Evolutionary conservation across 2,329 filamentous ascomycete species (phyloP).

Genomic region (Aureobasidium musti): DNA sequence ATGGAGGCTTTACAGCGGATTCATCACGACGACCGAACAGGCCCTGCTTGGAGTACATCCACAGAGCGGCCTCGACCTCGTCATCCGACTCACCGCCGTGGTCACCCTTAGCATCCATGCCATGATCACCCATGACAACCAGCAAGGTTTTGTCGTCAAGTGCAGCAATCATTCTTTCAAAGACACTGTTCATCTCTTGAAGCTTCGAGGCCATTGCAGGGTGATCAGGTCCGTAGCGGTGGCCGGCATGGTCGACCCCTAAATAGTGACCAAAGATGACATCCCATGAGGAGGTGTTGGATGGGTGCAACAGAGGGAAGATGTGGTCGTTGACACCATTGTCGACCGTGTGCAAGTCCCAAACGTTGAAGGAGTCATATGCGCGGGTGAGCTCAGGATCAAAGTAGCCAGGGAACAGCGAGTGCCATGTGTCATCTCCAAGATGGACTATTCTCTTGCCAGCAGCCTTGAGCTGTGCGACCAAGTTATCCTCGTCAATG

Average conservation of each 20-base stretch:
- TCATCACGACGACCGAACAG: constrained; percentile 76
- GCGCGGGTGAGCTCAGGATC: constrained; percentile 79
- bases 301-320: constrained; percentile 72
- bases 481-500: constrained; percentile 87
- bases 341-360: constrained; percentile 95
- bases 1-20: constrained; percentile 59
- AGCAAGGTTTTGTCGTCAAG: constrained; percentile 86
- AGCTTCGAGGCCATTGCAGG: constrained; percentile 88
- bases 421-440: constrained; percentile 97
- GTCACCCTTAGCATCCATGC: constrained; percentile 96
- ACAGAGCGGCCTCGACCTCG: constrained; percentile 89
- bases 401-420: constrained; percentile 92
- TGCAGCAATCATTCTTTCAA: constrained; percentile 68
- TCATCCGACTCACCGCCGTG: constrained; percentile 98
- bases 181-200: constrained; percentile 82
- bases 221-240: constrained; percentile 93
- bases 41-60: constrained; percentile 94
- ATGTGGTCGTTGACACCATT: constrained; percentile 92
- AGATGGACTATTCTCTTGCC: constrained; percentile 84
- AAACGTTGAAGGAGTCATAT: constrained; percentile 98
- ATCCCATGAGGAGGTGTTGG: constrained; percentile 76
- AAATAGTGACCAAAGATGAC: constrained; percentile 92
- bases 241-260: constrained; percentile 94
- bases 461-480: constrained; percentile 63
- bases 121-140: constrained; percentile 98